Percentiles rank a stretch among this genome's conserved stretches.
phyloP scores from a whole-genome alignment of 441 rosid genomes.

The Sinapis alba region DNA sequence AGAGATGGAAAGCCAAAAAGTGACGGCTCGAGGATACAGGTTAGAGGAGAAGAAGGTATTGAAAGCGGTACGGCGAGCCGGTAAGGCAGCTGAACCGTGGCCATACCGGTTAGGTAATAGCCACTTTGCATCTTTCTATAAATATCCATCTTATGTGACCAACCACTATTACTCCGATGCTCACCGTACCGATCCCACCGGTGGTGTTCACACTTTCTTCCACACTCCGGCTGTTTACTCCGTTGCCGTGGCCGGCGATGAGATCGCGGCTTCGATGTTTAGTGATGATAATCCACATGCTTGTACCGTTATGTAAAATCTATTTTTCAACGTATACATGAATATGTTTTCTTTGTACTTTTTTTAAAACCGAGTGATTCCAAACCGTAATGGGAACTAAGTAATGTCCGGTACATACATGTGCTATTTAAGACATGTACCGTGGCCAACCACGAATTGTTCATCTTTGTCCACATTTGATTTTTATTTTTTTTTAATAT shows the following conservation, averaged over 20 bases:
- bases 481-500: not conserved
- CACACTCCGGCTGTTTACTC: slow-evolving; percentile 88
- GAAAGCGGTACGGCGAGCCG: slow-evolving; percentile 75
- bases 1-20: slow-evolving; percentile 81
- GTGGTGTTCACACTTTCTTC: slow-evolving; percentile 74
- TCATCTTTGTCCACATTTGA: not conserved
- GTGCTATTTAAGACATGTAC: not conserved
- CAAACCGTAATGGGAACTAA: slow-evolving; percentile 1
- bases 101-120: slow-evolving; percentile 75
- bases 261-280: slow-evolving; percentile 79
- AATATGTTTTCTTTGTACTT: slow-evolving; percentile 8
- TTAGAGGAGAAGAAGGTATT: slow-evolving; percentile 78
- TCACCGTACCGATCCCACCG: slow-evolving; percentile 46
- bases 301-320: slow-evolving; percentile 70
- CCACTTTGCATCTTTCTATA: slow-evolving; percentile 79
- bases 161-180: slow-evolving; percentile 75
- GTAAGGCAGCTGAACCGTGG: slow-evolving; percentile 93
- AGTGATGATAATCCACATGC: slow-evolving; percentile 93
- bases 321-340: not conserved
- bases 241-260: slow-evolving; percentile 78
- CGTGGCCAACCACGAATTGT: not conserved
- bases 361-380: not conserved
- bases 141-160: slow-evolving; percentile 73
- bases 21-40: slow-evolving; percentile 57
- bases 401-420: not conserved